phyloP scores from a whole-genome alignment of 805 yeast genomes.

The Lipomyces yamadae region DNA sequence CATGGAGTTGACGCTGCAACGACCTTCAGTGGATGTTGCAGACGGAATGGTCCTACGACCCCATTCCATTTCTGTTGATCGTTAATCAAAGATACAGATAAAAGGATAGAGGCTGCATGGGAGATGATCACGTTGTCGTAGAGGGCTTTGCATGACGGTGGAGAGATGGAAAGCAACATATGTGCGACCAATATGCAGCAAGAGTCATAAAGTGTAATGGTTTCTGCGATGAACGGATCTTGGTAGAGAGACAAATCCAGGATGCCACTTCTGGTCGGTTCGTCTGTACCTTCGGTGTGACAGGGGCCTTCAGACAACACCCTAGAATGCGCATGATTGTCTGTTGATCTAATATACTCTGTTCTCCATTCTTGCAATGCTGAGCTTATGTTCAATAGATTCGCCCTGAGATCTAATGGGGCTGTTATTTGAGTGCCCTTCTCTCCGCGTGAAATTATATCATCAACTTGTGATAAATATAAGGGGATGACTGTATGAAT shows the following conservation, averaged over 20 bases:
- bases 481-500: constrained; percentile 4
- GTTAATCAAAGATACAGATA: constrained; percentile 5
- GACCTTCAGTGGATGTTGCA: constrained; percentile 2
- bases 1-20: constrained; percentile 9
- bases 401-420: constrained; percentile 3
- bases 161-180: constrained; percentile 2
- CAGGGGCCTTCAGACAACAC: constrained; percentile 5
- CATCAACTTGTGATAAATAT: constrained; percentile 7
- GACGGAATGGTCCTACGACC: constrained; percentile 6
- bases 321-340: not conserved
- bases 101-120: constrained; percentile 8
- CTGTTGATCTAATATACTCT: not conserved
- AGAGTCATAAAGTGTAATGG: constrained; percentile 7
- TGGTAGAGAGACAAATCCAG: constrained; percentile 7
- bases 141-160: not conserved
- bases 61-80: constrained; percentile 1
- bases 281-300: not conserved
- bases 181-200: constrained; percentile 9
- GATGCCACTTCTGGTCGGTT: not conserved
- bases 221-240: constrained; percentile 7
- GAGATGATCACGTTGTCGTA: constrained; percentile 6
- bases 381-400: constrained; percentile 1
- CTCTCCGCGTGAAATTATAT: constrained; percentile 2
- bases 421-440: not conserved
- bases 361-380: constrained; percentile 7